Evolutionary conservation across 208 protist genomes (phyloP), one percentile per base, ranked within the genome.

Genomic region (Herpetomonas tarakana): DNA sequence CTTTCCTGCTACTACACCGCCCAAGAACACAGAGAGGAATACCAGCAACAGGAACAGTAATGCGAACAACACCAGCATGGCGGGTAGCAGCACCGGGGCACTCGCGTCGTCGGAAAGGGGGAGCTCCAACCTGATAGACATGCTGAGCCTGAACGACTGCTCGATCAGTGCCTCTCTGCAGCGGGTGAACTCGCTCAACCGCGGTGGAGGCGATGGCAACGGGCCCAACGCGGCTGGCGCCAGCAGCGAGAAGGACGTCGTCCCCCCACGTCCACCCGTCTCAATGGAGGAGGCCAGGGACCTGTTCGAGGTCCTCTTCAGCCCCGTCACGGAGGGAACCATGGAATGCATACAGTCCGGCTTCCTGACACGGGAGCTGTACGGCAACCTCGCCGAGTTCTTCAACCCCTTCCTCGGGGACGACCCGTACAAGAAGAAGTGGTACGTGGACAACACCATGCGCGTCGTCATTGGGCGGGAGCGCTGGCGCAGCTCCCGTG

Each of bases 361-460:
- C 38, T 79, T 84, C 29, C 12, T 84, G 18, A 65, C 41, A 1
- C n/a, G 7, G 0, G 55, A 54, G 18, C 22, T 67, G 41, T 80
- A 74, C 54, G n/a, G 57, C 0, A 26, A 38, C 3, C 57, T 79
- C 62, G 68, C 65, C 19, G 25, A 56, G 29, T 75, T 71, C 56
- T 60, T 75, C 52, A 52, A 21, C 1, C 35, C 54, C 12, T 84
- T 84, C 25, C 44, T 78, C n/a, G 46, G 6, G 2, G 50, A 54
- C 4, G 64, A 71, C 11, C 61, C 70, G 58, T 53, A 59, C 0
- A 70, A 58, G 19, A 41, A 76, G 12, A 65, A 62, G 64, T 84
- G 78, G 78, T 78, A 68, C 60, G 30, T 84, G 1, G 78, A 81
- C 60, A 69, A 57, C 14, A 64, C 71, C 19, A 81, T 74, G 73